Base-by-base conservation (phyloP, 176 grass and related monocot species). In the Triticum urartu region DNA sequence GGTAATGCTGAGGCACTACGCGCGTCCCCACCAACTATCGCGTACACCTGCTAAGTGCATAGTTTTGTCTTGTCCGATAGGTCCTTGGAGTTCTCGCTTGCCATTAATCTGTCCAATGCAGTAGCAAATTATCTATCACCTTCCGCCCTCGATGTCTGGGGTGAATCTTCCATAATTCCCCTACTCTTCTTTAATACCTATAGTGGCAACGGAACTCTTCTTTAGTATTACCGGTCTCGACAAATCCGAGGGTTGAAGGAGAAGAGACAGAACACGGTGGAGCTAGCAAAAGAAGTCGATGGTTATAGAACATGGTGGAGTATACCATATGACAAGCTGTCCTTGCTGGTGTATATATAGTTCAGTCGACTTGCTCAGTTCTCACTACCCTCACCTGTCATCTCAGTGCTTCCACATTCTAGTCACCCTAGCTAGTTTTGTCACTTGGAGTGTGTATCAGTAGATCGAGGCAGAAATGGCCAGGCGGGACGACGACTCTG, bases 401-500 rank as follows among this genome's bases (percentile, higher is more conserved):
- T 72, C 67, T 6, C 36, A 14, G 34, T 63, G 22, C 7, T 79
- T 64, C 60, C 7, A 79, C n/a, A 42, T 63, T 25, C 32, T 21
- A 17, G 21, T 65, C 13, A 3, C 6, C 62, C 24, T 11, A 67
- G 45, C 34, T 10, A 68, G 47, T 39, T 50, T 69, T 33, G 79
- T 64, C 77, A 64, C 21, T 17, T 30, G 0, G 21, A 8, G 18
- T 33, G 63, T 13, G 20, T 52, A 52, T 1, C 33, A 38, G 20
- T 1, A 48, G 35, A 21, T 11, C 65, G 54, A 69, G 70, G 3
- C 0, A 25, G 26, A 87, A 9, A 89, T 88, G 87, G 90, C 78
- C 9, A 45, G 79, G 78, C 39, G 87, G 81, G 90, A 89, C 30
- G 83, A 86, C 15, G 79, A 86, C 24, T 88, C 89, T 0, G 72